Percentiles rank a stretch among this genome's conserved stretches.
Conservation (phyloP, 2,329 filamentous ascomycete genomes). For the Scedosporium aurantiacum region DNA sequence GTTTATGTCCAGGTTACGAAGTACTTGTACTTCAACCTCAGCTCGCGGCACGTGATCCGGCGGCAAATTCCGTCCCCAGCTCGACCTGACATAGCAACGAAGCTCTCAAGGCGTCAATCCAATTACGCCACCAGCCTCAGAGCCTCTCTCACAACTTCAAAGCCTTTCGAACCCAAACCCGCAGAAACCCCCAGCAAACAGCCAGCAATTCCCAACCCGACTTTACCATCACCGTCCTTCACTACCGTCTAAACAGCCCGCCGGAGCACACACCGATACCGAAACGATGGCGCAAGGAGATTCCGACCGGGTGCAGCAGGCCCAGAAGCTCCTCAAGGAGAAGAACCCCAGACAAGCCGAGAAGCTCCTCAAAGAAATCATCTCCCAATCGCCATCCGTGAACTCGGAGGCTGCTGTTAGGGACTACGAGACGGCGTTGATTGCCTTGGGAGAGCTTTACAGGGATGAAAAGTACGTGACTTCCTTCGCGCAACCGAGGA, state of each 20-base stretch:
- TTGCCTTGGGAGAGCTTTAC: constrained; percentile 86
- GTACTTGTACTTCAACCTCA: no score
- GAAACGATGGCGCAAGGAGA: constrained; percentile 44
- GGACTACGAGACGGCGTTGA: constrained; percentile 82
- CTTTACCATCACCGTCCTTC: not conserved
- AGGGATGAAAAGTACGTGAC: constrained; percentile 66
- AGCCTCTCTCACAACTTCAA: not conserved
- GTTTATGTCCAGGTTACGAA: no score
- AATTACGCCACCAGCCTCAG: not conserved
- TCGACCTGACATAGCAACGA: not conserved
- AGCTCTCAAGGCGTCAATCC: constrained; percentile 1
- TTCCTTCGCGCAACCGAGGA: not conserved
- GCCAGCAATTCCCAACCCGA: not conserved
- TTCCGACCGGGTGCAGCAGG: constrained; percentile 68
- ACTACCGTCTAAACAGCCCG: not conserved
- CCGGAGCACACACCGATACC: not conserved
- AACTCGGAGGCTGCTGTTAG: constrained; percentile 75
- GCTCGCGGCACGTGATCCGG: not conserved
- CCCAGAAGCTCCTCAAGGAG: constrained; percentile 65
- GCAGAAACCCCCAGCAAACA: not conserved
- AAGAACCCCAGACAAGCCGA: constrained; percentile 76
- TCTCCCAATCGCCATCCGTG: constrained; percentile 71
- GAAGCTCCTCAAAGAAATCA: constrained; percentile 77
- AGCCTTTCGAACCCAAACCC: not conserved
- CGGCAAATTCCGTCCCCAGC: not conserved